These are phyloP conservation scores for Ophiostoma australiae DNA, from an alignment of 2,329 filamentous ascomycete genomes.

Conservation along the genomic window DNA sequence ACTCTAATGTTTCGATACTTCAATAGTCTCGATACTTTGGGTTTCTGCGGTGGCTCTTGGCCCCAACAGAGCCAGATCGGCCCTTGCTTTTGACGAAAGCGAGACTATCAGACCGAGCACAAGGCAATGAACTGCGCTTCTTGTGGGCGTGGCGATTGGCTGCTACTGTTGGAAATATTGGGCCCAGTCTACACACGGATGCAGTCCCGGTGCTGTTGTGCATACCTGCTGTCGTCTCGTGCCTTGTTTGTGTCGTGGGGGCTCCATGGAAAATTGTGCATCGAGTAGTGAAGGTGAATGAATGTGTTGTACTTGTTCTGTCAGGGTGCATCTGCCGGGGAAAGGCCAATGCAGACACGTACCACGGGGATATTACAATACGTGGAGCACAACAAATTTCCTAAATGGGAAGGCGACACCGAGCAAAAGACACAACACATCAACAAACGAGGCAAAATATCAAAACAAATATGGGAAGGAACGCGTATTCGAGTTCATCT, in stretches of 20 bases:
- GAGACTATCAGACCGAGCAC: background rate
- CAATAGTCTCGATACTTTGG: background rate
- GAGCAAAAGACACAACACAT: background rate
- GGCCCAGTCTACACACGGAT: background rate
- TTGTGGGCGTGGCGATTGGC: background rate
- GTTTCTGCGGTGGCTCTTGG: background rate
- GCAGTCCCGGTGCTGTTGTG: background rate
- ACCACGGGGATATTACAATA: background rate
- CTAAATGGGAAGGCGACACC: slow-evolving; percentile 11
- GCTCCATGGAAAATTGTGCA: background rate
- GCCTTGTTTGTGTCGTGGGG: background rate
- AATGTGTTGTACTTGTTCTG: background rate
- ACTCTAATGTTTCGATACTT: too few relatives aligned
- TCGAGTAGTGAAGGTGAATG: background rate
- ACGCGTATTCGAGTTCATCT: background rate
- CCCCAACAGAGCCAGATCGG: background rate
- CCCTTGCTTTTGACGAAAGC: background rate
- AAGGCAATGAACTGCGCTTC: background rate
- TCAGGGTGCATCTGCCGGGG: background rate
- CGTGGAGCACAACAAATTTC: background rate
- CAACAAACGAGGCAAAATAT: background rate
- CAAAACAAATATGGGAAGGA: background rate
- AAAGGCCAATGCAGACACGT: background rate
- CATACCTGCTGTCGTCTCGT: background rate
- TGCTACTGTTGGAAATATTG: background rate